Conservation (phyloP, 1,139 yeast genomes). For the Sugiyamaella grinbergsii region DNA sequence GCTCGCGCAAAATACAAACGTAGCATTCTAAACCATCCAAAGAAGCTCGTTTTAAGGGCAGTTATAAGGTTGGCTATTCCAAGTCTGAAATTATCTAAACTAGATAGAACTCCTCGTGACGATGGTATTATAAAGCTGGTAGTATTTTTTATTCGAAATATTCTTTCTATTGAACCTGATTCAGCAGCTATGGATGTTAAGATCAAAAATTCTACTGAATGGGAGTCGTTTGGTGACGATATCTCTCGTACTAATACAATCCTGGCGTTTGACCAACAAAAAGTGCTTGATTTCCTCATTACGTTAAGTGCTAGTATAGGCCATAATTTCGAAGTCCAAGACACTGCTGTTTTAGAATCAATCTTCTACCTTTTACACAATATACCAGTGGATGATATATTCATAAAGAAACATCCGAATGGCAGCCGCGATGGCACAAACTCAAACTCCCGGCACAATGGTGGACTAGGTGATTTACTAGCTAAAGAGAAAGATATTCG, state of each 20-base stretch:
- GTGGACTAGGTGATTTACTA: constrained; percentile 54
- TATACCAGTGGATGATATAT: constrained; percentile 47
- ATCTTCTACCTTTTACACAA: constrained; percentile 65
- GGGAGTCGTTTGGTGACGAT: constrained; percentile 46
- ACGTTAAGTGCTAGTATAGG: constrained; percentile 70
- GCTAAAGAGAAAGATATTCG: constrained; percentile 59
- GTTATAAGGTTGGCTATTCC: constrained; percentile 71
- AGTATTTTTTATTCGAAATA: constrained; percentile 71
- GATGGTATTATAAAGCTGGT: constrained; percentile 72
- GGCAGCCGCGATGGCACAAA: not conserved
- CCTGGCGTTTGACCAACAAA: constrained; percentile 59
- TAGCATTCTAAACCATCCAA: constrained; percentile 57
- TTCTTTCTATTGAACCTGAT: constrained; percentile 69
- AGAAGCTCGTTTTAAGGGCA: constrained; percentile 68
- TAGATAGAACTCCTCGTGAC: constrained; percentile 70
- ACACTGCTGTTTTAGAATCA: constrained; percentile 67
- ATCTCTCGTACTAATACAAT: constrained; percentile 64
- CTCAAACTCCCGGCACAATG: constrained; percentile 13
- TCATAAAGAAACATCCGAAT: constrained; percentile 12
- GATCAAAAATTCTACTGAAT: constrained; percentile 17
- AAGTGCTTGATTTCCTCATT: constrained; percentile 69
- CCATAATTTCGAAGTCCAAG: constrained; percentile 65
- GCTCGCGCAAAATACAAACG: constrained; percentile 75
- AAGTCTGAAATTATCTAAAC: constrained; percentile 55
- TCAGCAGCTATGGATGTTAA: constrained; percentile 37